These are phyloP conservation scores for Tephrocybe sp. DNA, from an alignment of 768 basidiomycete genomes.

Conservation along the genomic window DNA sequence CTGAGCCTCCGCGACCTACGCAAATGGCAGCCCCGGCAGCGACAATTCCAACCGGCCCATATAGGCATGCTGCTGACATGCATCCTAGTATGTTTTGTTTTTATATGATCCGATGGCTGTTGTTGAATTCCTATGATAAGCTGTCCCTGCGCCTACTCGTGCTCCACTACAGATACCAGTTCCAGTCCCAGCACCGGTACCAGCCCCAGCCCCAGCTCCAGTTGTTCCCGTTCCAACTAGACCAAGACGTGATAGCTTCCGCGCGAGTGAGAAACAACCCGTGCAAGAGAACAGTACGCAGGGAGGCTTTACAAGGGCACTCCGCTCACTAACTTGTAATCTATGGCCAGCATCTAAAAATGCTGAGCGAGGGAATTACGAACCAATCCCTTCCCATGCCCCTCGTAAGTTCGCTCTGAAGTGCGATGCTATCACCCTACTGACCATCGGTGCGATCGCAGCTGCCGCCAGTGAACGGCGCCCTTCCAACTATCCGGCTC, in stretches of 20 bases:
- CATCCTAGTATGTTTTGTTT: no score
- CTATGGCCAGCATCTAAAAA: constrained; percentile 18
- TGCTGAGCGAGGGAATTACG: constrained; percentile 8
- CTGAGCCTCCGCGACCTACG: neutral
- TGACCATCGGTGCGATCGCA: neutral
- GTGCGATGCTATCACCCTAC: neutral
- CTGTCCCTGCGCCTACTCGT: no score
- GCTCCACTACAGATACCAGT: neutral
- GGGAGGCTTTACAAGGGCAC: constrained; percentile 14
- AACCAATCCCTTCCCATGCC: neutral
- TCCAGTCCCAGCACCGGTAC: neutral
- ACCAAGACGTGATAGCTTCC: constrained; percentile 15
- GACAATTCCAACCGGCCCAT: no score
- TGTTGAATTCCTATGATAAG: no score
- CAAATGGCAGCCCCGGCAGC: no score
- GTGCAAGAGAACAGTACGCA: constrained; percentile 18
- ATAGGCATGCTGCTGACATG: no score
- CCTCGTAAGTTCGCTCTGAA: neutral
- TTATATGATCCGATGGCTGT: no score
- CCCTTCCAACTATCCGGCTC: neutral
- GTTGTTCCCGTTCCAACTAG: constrained; percentile 12
- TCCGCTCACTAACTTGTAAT: constrained; percentile 19
- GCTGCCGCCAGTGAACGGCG: neutral
- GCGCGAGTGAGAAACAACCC: constrained; percentile 12
- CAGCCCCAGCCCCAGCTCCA: constrained; percentile 7